Evolutionary conservation across 192 early-diverging fungal genomes (phyloP), one percentile per base, ranked within the genome.

Genomic region (Coemansia sp.): DNA sequence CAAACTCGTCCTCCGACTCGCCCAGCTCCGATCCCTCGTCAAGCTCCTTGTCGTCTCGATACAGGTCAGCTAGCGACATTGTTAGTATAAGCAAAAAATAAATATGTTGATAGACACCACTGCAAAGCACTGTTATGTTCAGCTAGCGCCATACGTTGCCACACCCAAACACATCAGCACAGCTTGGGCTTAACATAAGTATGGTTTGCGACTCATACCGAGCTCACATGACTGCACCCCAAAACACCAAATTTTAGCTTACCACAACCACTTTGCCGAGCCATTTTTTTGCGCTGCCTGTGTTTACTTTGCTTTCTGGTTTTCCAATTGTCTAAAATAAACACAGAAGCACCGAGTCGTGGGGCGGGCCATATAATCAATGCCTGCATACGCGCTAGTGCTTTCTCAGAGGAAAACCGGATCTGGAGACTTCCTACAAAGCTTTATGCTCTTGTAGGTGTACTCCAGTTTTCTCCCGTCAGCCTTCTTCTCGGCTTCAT

Each of bases 11-110:
- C 49, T 78, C 63, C 5, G 49, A 60, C 14, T 56, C 69, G 6
- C 30, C 62, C 18, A 40, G 51, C n/a, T 55, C 62, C 62, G 49
- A 52, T 16, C 52, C 66, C 49, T 64, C 61, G 18, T 38, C 55
- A 42, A 34, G 52, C 22, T 45, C 20, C 18, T 40, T 42, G 48
- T 31, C 67, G 55, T 69, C 66, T 30, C 63, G 66, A 68, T 82
- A 82, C 55, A 82, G 62, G 34, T 82, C 79, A 11, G 74, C 72
- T 18, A 80, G 63, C 62, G 77, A 80, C 77, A 80, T 80, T 5
- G 28, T 7, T 29, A 10, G 51, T 54, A 17, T 33, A 40, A 54
- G 14, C 29, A 55, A 31, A 29, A 2, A 7, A 18, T 49, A n/a
- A n/a, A 49, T 49, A 49, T 14, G 48, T 2, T 7, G 48, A 18